Evolutionary conservation across 2,329 filamentous ascomycete genomes (phyloP), one percentile per base, ranked within the genome.

Genomic region (Colletotrichum camelliae): DNA sequence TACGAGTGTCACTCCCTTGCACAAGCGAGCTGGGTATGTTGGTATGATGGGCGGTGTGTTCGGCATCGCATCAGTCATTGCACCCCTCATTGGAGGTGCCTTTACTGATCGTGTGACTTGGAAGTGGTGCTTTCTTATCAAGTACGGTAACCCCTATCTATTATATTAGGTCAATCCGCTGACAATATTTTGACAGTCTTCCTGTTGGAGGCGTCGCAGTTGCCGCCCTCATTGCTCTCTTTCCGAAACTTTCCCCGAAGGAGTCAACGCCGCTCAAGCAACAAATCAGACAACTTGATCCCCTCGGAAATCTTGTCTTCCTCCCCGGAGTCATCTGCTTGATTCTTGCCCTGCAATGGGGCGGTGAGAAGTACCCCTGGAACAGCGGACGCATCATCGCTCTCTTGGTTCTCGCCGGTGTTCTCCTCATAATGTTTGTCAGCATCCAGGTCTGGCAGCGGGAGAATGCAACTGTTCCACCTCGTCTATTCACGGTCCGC

Each of bases 301-400:
- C 90, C 1, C 48, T 85, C 9, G 89, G 90, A 27, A 86, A 87
- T 4, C 80, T 81, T 15, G 82, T 90, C 72, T 86, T 91, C 78
- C 84, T 90, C 27, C 88, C 89, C 1, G 85, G 86, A 33, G 85
- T 91, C 62, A 81, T 91, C 75, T 89, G 86, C 76, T 83, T 91
- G 16, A 82, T 92, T 15, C 84, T 92, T 4, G 90, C 89, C 13
- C 84, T 92, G 43, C 87, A 91, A 79, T 92, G 88, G 87, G 91
- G 89, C 13, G 90, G 91, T 13, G 83, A 86, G 27, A 81, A 87
- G 31, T 88, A 89, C 70, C 65, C 89, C 4, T 92, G 90, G 90
- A 83, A 80, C 72, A 85, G 84, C 81, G 81, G 85, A 13, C 83
- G 81, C 27, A 85, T 90, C 68, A 81, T 85, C 52, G 82, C 78